Evolutionary conservation across 345 rosid species (phyloP).

Genomic region (Laguncularia racemosa): DNA sequence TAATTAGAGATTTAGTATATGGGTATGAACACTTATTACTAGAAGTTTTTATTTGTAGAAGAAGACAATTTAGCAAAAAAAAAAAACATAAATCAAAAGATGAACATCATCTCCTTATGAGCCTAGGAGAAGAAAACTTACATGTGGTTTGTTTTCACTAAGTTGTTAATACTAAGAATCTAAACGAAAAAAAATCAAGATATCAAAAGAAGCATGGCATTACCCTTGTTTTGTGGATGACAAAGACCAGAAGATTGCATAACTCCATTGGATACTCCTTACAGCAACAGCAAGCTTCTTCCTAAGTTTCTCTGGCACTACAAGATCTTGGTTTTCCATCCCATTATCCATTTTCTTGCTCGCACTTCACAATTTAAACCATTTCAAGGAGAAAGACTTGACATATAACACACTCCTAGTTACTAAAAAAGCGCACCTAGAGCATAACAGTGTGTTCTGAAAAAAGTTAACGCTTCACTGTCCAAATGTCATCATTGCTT

Average conservation of each 20-base stretch:
- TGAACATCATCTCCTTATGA: no score
- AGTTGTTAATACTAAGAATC: neutral
- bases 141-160: no score
- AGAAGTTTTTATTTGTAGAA: no score
- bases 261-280: slow-evolving; percentile 87
- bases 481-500: no score
- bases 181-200: neutral
- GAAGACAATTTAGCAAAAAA: no score
- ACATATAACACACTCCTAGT: neutral
- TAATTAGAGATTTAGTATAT: neutral
- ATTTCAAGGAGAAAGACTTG: neutral
- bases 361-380: neutral
- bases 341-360: slow-evolving; percentile 38
- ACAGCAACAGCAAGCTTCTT: slow-evolving; percentile 79
- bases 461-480: no score
- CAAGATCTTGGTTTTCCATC: slow-evolving; percentile 25
- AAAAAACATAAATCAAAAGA: no score
- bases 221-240: slow-evolving; percentile 73
- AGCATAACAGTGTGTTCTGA: no score
- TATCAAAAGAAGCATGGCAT: slow-evolving; percentile 4
- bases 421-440: no score
- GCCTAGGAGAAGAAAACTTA: no score
- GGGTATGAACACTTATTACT: no score
- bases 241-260: slow-evolving; percentile 85
- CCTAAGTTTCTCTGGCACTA: slow-evolving; percentile 34